Conservation (phyloP, 805 yeast genomes). For the Yarrowia sp. region DNA sequence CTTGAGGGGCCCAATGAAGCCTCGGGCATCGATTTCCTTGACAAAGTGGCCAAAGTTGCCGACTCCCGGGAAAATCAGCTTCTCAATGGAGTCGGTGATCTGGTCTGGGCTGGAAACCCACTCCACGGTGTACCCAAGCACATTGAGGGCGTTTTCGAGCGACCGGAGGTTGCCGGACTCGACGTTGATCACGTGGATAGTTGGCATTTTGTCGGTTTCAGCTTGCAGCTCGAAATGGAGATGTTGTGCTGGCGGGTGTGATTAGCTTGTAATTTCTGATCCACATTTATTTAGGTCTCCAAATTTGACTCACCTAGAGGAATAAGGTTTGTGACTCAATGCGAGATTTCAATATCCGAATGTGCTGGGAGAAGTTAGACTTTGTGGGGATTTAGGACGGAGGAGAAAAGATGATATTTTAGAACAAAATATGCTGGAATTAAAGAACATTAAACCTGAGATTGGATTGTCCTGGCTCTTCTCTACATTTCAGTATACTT, state of each 20-base stretch:
- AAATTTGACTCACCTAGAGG: background rate
- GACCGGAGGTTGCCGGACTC: conserved; percentile 95
- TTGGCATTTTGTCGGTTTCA: background rate
- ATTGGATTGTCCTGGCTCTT: no score
- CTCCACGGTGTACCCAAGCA: conserved; percentile 64
- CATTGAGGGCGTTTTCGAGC: conserved; percentile 81
- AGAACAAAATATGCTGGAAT: no score
- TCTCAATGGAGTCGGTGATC: conserved; percentile 59
- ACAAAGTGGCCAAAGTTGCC: conserved; percentile 97
- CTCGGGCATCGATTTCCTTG: conserved; percentile 64
- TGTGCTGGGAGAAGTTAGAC: conserved; percentile 1
- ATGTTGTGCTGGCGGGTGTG: background rate
- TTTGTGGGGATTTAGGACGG: background rate
- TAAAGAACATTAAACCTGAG: no score
- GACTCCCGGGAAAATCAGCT: conserved; percentile 90
- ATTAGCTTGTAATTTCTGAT: background rate
- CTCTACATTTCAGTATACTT: no score
- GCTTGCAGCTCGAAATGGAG: no score
- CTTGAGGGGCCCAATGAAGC: conserved; percentile 69
- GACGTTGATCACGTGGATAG: conserved; percentile 76
- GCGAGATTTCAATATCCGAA: conserved; percentile 4
- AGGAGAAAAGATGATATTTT: no score
- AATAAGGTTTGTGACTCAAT: conserved; percentile 15
- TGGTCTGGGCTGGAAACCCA: conserved; percentile 51
- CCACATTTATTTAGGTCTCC: background rate